These are phyloP conservation scores for Hypoxylon rubiginosum DNA, from an alignment of 2,329 filamentous ascomycete species.

Conservation along the genomic window DNA sequence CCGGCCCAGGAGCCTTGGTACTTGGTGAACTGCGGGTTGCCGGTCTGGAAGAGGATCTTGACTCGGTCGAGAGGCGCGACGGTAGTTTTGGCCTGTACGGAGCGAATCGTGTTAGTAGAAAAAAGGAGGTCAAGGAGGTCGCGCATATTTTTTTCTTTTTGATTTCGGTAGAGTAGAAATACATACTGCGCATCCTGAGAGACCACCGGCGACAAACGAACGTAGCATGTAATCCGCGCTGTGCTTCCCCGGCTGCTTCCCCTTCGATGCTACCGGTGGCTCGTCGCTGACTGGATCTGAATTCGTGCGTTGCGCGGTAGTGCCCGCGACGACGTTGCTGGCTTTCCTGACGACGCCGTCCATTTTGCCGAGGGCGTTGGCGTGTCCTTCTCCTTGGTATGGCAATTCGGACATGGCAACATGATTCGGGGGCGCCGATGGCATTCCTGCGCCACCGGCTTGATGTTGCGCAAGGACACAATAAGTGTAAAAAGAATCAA, in stretches of 20 bases:
- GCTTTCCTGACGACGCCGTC: conserved; percentile 49
- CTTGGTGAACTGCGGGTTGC: conserved; percentile 92
- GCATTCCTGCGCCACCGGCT: conserved; percentile 61
- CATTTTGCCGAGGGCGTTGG: conserved; percentile 47
- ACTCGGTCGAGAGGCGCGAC: conserved; percentile 97
- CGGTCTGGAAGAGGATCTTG: conserved; percentile 98
- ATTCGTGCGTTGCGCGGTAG: conserved; percentile 44
- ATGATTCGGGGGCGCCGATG: conserved; percentile 69
- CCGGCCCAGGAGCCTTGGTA: conserved; percentile 92
- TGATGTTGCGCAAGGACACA: conserved; percentile 8
- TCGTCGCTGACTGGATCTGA: conserved; percentile 62
- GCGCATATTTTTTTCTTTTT: no score
- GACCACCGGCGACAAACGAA: conserved; percentile 86
- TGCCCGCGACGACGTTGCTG: conserved; percentile 40
- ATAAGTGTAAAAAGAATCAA: conserved; percentile 19
- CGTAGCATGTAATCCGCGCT: conserved; percentile 87
- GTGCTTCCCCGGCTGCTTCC: conserved; percentile 72
- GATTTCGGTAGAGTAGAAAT: conserved; percentile 1
- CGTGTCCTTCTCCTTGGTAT: conserved; percentile 55
- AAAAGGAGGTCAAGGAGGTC: conserved; percentile 33
- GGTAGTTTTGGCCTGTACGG: conserved; percentile 85
- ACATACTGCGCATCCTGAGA: conserved; percentile 92
- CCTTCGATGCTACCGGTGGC: conserved; percentile 61
- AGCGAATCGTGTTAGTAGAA: background rate
- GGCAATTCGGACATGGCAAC: conserved; percentile 69